These are phyloP conservation scores for Boletellus ananas DNA, from an alignment of 768 basidiomycete species.

Conservation along the genomic window DNA sequence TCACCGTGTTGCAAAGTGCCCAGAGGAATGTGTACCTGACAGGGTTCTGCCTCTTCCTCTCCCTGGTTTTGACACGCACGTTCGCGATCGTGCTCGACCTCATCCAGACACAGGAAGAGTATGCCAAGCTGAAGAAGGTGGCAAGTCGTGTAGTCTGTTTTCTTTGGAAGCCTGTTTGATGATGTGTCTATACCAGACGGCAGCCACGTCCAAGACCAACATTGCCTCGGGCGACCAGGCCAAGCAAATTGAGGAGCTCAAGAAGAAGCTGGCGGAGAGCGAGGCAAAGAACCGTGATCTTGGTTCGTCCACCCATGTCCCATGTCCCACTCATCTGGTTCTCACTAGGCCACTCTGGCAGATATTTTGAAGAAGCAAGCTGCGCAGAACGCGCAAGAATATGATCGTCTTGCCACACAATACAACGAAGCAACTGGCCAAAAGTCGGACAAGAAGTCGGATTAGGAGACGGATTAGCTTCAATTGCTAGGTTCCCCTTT, in stretches of 20 bases:
- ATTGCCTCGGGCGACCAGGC: constrained; percentile 20
- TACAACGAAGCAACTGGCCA: constrained; percentile 68
- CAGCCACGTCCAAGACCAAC: constrained; percentile 30
- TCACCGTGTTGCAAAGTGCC: constrained; percentile 42
- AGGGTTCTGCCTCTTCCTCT: constrained; percentile 92
- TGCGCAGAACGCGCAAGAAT: constrained; percentile 70
- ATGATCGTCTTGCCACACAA: constrained; percentile 76
- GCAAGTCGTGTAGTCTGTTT: constrained; percentile 18
- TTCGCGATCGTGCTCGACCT: constrained; percentile 92
- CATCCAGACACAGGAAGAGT: constrained; percentile 85
- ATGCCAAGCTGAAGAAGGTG: constrained; percentile 73
- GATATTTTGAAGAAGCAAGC: constrained; percentile 84
- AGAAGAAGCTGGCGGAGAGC: constrained; percentile 56
- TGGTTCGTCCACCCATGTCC: constrained; percentile 38
- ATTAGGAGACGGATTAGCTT: constrained; percentile 35
- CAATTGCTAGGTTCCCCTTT: background rate
- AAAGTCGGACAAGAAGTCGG: constrained; percentile 59
- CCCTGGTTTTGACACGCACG: constrained; percentile 87
- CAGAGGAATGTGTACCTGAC: constrained; percentile 93
- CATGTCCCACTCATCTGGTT: background rate
- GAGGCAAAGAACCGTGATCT: constrained; percentile 63
- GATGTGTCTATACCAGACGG: constrained; percentile 25
- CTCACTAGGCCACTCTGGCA: constrained; percentile 23
- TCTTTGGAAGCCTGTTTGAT: background rate
- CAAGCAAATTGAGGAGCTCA: constrained; percentile 59